phyloP scores from a whole-genome alignment of 2,329 filamentous ascomycete species.

The Aspergillus sp. region DNA sequence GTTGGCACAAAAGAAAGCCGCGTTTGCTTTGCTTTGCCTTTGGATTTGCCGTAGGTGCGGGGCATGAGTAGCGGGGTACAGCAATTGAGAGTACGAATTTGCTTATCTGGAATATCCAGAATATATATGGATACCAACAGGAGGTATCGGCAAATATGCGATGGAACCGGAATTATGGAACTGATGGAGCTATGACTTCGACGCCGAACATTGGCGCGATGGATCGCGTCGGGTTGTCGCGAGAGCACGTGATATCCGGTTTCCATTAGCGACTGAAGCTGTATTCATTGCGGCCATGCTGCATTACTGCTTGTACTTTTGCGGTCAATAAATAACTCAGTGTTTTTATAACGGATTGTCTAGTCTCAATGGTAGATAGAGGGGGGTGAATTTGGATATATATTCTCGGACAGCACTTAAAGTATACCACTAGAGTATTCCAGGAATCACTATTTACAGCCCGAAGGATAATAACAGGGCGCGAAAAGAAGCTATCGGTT shows the following conservation, averaged over 20 bases:
- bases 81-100: background rate
- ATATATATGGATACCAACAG: background rate
- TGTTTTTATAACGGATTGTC: too few species aligned
- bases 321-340: too few species aligned
- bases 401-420: too few species aligned
- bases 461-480: too few species aligned
- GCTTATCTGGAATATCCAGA: background rate
- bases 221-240: conserved; percentile 20
- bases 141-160: background rate
- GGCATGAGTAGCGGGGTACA: conserved; percentile 25
- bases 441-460: too few species aligned
- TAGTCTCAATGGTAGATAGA: too few species aligned
- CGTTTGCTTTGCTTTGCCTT: conserved; percentile 41
- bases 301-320: background rate
- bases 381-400: too few species aligned
- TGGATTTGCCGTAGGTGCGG: conserved; percentile 31
- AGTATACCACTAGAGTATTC: too few species aligned
- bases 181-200: background rate
- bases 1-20: conserved; percentile 44
- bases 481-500: too few species aligned
- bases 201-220: conserved; percentile 8
- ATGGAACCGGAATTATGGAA: background rate
- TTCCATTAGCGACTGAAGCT: too few species aligned
- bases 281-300: background rate
- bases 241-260: conserved; percentile 23